Percentiles rank a stretch among this genome's conserved stretches.
Evolutionary conservation across 75 land plant genomes (phyloP).

Genomic region (Cunninghamia lanceolata): DNA sequence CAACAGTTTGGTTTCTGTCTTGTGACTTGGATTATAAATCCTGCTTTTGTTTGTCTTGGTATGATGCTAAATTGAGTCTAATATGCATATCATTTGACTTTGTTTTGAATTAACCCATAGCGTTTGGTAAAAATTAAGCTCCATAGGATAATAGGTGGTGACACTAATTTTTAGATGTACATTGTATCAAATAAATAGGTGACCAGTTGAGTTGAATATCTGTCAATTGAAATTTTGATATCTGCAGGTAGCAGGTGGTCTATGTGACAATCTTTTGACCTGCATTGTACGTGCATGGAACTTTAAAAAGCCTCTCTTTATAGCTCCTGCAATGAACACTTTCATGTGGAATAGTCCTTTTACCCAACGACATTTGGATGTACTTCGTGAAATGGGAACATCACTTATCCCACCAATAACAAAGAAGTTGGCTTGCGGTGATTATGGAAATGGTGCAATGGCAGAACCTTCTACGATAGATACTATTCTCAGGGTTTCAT

Average conservation of each 20-base stretch:
- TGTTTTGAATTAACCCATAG: not conserved
- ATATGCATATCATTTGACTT: not conserved
- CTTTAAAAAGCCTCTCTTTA: slow-evolving; percentile 77
- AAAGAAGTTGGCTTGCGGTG: slow-evolving; percentile 90
- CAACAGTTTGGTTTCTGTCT: not conserved
- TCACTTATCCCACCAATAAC: slow-evolving; percentile 78
- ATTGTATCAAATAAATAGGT: not conserved
- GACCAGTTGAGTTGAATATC: not conserved
- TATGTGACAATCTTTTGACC: slow-evolving; percentile 90
- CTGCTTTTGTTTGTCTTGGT: not conserved
- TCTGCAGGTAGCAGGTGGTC: slow-evolving; percentile 80
- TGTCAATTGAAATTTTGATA: slow-evolving; percentile 2
- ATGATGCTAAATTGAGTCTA: not conserved
- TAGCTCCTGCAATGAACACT: slow-evolving; percentile 96
- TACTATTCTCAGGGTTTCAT: slow-evolving; percentile 49
- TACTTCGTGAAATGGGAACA: slow-evolving; percentile 67
- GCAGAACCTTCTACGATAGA: slow-evolving; percentile 83
- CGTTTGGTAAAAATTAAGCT: not conserved
- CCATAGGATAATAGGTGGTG: not conserved
- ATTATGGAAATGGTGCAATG: slow-evolving; percentile 96
- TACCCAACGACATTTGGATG: slow-evolving; percentile 63
- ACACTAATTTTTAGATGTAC: not conserved
- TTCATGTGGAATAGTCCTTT: slow-evolving; percentile 93
- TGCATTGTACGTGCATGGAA: slow-evolving; percentile 97
- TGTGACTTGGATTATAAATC: not conserved